Base-by-base conservation (phyloP, 768 basidiomycete species). In the Melanogaster broomeanus region DNA sequence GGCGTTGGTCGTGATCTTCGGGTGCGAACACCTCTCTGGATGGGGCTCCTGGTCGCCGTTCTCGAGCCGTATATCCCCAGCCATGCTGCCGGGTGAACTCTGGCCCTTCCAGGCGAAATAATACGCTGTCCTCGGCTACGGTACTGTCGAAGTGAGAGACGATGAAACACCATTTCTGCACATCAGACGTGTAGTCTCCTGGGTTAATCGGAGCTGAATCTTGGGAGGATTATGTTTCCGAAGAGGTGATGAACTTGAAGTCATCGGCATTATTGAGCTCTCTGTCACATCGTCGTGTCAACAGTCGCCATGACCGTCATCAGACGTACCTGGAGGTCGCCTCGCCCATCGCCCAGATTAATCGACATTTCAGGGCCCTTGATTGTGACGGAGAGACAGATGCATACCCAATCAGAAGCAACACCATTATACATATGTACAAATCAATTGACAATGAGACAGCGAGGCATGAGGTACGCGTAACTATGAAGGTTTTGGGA, bases 31-130 rank as follows among this genome's bases (percentile, higher is more conserved):
- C 48, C 19, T 66, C 39, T 67, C 57, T 18, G 63, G 61, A 47
- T 67, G 50, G 40, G 60, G 31, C 30, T 67, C 61, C 30, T 66
- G 64, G 1, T 70, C 70, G n/a, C 70, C 74, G 21, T 76, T 70
- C 21, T 74, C 75, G 48, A 77, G 52, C 42, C 74, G 64, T 52
- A 80, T 65, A 22, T 78, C 72, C 15, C 80, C 40, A 84, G 57
- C 85, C 84, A 86, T 6, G 73, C 74, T 0, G 77, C 74, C 6
- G 88, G 75, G 46, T 84, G 79, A 54, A 85, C 83, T 47, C 81
- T 80, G 3, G 75, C 65, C 40, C 76, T 77, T 48, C 72, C 72
- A 0, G 73, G 63, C 6, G 64, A 65, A 6, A 67, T 60, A 49
- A 61, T 42, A n/a, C 65, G 68, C 16, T 62, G 19, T 73, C 68